Percentiles rank a stretch among this genome's conserved stretches.
Evolutionary conservation across 2,329 filamentous ascomycete genomes (phyloP).

Genomic region (Lasiodiplodia hormozganensis): DNA sequence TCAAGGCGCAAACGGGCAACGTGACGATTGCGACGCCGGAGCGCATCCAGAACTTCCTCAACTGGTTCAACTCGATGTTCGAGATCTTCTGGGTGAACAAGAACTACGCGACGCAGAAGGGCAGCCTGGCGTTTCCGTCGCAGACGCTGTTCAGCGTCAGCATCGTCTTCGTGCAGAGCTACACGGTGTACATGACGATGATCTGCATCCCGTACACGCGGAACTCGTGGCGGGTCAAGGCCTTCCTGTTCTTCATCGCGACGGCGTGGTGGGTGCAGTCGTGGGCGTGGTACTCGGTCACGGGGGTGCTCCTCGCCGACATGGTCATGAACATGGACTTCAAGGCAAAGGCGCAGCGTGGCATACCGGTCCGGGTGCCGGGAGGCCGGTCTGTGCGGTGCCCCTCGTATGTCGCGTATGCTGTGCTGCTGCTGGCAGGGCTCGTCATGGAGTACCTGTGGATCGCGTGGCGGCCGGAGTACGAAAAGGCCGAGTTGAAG

Average conservation of each 20-base stretch:
- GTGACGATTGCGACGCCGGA: constrained; percentile 44
- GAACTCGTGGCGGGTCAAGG: constrained; percentile 50
- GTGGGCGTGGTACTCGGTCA: constrained; percentile 56
- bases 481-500: constrained; percentile 46
- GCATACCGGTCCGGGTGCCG: constrained; percentile 30
- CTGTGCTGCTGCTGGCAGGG: constrained; percentile 43
- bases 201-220: constrained; percentile 54
- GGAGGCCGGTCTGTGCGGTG: neutral
- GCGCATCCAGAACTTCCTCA: constrained; percentile 47
- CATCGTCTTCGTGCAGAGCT: constrained; percentile 55
- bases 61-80: constrained; percentile 56
- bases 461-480: constrained; percentile 47
- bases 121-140: constrained; percentile 52
- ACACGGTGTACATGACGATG: constrained; percentile 58
- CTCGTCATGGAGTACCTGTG: constrained; percentile 53
- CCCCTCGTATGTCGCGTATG: constrained; percentile 44
- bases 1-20: constrained; percentile 48
- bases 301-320: constrained; percentile 57
- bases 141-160: constrained; percentile 55
- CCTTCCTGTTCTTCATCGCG: constrained; percentile 49
- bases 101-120: constrained; percentile 48
- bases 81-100: constrained; percentile 55
- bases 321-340: constrained; percentile 52
- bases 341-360: constrained; percentile 34
- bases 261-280: constrained; percentile 57